phyloP scores from a whole-genome alignment of 2,329 filamentous ascomycete species.

The Phialophora expanda region DNA sequence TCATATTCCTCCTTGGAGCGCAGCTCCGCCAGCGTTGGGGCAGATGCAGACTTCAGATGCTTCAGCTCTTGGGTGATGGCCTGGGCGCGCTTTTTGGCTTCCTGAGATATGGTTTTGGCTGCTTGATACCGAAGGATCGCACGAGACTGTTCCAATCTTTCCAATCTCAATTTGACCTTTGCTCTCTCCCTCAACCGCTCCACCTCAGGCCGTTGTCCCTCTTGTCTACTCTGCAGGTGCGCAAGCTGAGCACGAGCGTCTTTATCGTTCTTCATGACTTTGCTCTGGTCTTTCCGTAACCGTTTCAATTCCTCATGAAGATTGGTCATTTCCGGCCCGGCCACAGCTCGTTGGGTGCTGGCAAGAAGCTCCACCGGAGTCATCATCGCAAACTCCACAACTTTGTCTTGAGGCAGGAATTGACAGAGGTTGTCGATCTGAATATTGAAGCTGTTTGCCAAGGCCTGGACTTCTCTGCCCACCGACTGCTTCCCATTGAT shows the following conservation, averaged over 20 bases:
- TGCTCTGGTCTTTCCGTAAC: conserved; percentile 72
- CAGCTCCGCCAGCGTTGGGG: conserved; percentile 72
- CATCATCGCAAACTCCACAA: conserved; percentile 88
- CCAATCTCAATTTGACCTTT: conserved; percentile 67
- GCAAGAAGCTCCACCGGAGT: conserved; percentile 79
- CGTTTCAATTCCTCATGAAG: conserved; percentile 78
- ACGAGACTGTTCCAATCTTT: conserved; percentile 68
- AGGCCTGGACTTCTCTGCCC: conserved; percentile 67
- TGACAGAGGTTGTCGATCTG: conserved; percentile 98
- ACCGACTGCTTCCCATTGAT: conserved; percentile 69
- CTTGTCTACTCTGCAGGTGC: conserved; percentile 74
- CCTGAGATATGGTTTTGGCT: conserved; percentile 55
- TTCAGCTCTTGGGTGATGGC: conserved; percentile 63
- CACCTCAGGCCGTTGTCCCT: conserved; percentile 77
- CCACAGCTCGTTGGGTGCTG: conserved; percentile 87
- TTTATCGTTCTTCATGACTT: conserved; percentile 62
- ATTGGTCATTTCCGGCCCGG: conserved; percentile 76
- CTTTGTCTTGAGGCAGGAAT: conserved; percentile 93
- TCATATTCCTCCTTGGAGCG: conserved; percentile 73
- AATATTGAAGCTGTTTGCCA: conserved; percentile 77
- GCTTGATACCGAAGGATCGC: conserved; percentile 70
- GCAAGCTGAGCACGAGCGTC: conserved; percentile 67
- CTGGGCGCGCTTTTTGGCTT: conserved; percentile 62
- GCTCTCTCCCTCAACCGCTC: conserved; percentile 79
- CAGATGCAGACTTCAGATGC: conserved; percentile 64